Evolutionary conservation across 305 asterid genomes (phyloP), one percentile per base, ranked within the genome.

Genomic region (Fraxinus baroniana): DNA sequence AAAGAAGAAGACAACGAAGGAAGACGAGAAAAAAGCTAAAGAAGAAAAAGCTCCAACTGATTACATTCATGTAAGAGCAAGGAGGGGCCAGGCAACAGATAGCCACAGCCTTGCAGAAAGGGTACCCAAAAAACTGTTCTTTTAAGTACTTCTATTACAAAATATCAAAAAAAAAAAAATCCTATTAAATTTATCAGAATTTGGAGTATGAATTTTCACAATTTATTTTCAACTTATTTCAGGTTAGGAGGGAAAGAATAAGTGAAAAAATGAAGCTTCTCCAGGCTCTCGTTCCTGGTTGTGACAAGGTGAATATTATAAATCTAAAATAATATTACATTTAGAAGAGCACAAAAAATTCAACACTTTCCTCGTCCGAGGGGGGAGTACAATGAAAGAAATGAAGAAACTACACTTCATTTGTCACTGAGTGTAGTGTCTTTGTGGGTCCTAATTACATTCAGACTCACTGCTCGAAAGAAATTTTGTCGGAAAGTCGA

Each of bases 21-120:
- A 83, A 70, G 83, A 74, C 20, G 44, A 77, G 37, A 80, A 74
- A 17, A 88, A 79, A 36, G 60, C 33, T 78, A 5, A 26, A 73
- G 78, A 60, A 70, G 88, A 84, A 77, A 90, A 84, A 75, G 84
- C 86, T 41, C 90, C 89, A 28, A 46, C 73, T 30, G 97, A 92
- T 30, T 94, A 87, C 92, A 91, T 94, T 87, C 98, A 91, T 89
- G 96, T 94, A 46, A 90, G 97, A 86, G 97, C 97, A 7, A 91
- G 97, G 89, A 93, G 98, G 89, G 98, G 98, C 81, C 96, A 94
- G 64, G 98, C 98, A 36, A 94, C 98, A 35, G 98, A 93, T 80
- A 93, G 95, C 89, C 98, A 94, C 89, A 92, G 91, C 85, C 87
- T 89, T 73, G 91, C 91, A 22, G 91, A 89, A 85, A 87, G 91